These are phyloP conservation scores for Aspergillus sp. DNA, from an alignment of 2,329 filamentous ascomycete species.

Conservation along the genomic window DNA sequence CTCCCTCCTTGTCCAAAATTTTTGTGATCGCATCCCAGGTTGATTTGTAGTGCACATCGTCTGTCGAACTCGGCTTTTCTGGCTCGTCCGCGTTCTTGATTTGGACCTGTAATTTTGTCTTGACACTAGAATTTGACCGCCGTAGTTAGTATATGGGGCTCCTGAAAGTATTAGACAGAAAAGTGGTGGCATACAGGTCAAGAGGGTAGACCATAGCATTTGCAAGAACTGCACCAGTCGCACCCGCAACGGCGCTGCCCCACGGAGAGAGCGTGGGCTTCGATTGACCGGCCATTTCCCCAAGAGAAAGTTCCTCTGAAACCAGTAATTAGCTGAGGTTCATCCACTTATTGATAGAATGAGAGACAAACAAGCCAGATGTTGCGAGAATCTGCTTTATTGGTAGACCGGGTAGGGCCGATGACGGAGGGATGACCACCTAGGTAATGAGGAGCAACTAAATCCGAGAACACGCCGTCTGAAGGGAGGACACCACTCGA, in stretches of 20 bases:
- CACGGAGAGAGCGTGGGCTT: conserved; percentile 81
- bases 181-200: conserved; percentile 71
- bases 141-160: conserved; percentile 15
- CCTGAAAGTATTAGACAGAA: background rate
- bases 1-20: conserved; percentile 77
- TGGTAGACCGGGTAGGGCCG: conserved; percentile 1
- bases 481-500: background rate
- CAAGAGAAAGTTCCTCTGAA: background rate
- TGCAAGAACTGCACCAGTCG: conserved; percentile 87
- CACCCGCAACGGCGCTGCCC: conserved; percentile 89
- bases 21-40: conserved; percentile 85
- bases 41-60: conserved; percentile 74
- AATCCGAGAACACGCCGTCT: conserved; percentile 5
- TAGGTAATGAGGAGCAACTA: conserved; percentile 4
- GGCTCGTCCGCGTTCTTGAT: conserved; percentile 63
- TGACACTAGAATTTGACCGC: conserved; percentile 64
- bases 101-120: conserved; percentile 94
- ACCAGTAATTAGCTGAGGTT: background rate
- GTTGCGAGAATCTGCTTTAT: background rate
- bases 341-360: background rate
- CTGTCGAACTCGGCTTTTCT: conserved; percentile 46
- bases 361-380: background rate
- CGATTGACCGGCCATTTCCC: conserved; percentile 54
- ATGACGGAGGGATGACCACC: conserved; percentile 3
- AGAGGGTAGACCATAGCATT: conserved; percentile 95